These are phyloP conservation scores for Hirschioporus abietinus DNA, from an alignment of 768 basidiomycete species.

Conservation along the genomic window DNA sequence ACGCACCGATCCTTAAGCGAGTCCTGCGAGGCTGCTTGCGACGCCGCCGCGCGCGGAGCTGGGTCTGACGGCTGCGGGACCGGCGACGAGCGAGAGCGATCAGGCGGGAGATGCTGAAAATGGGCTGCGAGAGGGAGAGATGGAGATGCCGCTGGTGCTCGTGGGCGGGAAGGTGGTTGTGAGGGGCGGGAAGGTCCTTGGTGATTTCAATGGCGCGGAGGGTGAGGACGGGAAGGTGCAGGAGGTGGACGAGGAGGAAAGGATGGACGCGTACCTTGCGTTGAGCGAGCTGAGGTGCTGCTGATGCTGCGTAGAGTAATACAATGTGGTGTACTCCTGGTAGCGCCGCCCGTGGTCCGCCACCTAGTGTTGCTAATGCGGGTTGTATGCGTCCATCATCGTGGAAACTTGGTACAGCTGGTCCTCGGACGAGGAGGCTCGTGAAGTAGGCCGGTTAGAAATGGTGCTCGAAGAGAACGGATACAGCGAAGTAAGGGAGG, in stretches of 20 bases:
- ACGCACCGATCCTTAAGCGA: not conserved
- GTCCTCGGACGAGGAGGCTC: too few relatives aligned
- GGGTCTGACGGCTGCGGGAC: not conserved
- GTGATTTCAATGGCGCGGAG: not conserved
- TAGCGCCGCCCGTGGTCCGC: too few relatives aligned
- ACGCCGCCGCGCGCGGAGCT: too few relatives aligned
- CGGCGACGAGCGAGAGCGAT: not conserved
- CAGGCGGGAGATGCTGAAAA: not conserved
- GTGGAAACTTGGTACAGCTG: too few relatives aligned
- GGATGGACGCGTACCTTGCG: not conserved
- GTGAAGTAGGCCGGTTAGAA: too few relatives aligned
- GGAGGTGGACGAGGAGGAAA: not conserved
- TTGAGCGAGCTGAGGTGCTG: not conserved
- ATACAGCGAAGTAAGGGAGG: too few relatives aligned
- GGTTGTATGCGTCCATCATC: too few relatives aligned
- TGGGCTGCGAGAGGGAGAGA: not conserved
- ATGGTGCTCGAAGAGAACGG: too few relatives aligned
- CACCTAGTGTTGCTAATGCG: too few relatives aligned
- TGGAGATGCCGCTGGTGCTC: not conserved
- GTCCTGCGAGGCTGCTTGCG: not conserved
- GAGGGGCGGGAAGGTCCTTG: not conserved
- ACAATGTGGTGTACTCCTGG: too few relatives aligned
- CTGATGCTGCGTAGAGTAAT: too few relatives aligned
- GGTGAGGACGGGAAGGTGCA: not conserved
- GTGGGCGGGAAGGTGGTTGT: not conserved